Percentiles rank a stretch among this genome's conserved stretches.
Conservation (phyloP, 177 flowering plant genomes). For the Telopea speciosissima region DNA sequence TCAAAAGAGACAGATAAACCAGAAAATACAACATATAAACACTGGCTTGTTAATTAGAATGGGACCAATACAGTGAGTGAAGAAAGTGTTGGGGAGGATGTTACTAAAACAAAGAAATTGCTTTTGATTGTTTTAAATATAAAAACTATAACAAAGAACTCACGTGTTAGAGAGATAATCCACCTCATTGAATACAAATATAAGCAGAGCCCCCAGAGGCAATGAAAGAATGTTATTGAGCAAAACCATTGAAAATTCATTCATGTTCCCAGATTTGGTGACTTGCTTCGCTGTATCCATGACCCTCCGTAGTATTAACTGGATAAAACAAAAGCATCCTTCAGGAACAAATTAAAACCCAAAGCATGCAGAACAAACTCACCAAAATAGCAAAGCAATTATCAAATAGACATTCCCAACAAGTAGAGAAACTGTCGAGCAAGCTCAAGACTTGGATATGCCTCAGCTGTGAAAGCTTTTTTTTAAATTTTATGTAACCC, state of each 20-base stretch:
- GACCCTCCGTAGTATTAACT: slow-evolving; percentile 88
- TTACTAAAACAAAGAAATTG: not conserved
- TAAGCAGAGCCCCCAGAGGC: slow-evolving; percentile 74
- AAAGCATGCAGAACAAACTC: no score
- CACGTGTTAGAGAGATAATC: slow-evolving; percentile 81
- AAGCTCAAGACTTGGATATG: no score
- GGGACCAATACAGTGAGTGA: not conserved
- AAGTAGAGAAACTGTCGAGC: no score
- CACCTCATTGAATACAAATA: slow-evolving; percentile 72
- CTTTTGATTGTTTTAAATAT: not conserved
- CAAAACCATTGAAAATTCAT: slow-evolving; percentile 96
- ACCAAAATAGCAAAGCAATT: no score
- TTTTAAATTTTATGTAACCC: no score
- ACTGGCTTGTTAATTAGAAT: not conserved
- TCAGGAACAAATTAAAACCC: not conserved
- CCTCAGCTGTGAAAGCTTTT: no score
- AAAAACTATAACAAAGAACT: slow-evolving; percentile 27
- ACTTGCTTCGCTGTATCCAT: slow-evolving; percentile 98
- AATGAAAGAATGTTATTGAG: slow-evolving; percentile 88
- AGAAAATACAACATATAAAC: not conserved
- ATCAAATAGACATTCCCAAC: no score
- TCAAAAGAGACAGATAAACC: not conserved
- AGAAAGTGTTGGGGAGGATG: not conserved
- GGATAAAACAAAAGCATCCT: slow-evolving; percentile 14
- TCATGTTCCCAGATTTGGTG: slow-evolving; percentile 84